Evolutionary conservation across 768 basidiomycete genomes (phyloP).

Genomic region (Nidularia sp.): DNA sequence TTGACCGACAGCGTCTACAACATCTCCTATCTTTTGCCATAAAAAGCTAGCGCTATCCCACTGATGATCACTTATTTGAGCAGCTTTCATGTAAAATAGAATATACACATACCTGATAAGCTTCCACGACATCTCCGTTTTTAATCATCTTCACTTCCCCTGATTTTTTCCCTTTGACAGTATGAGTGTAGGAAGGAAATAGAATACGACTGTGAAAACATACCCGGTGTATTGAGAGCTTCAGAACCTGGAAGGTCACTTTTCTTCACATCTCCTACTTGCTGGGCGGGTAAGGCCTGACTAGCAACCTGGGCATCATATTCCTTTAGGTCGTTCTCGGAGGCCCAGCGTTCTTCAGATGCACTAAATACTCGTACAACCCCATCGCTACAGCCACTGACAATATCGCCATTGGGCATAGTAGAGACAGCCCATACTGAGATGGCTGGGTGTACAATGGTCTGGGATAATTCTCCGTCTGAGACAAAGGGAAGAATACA

Average conservation of each 20-base stretch:
- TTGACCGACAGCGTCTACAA: constrained; percentile 90
- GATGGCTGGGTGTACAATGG: constrained; percentile 88
- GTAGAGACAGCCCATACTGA: constrained; percentile 95
- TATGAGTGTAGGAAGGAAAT: not conserved
- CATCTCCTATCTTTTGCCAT: constrained; percentile 96
- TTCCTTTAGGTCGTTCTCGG: constrained; percentile 54
- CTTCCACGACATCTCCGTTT: constrained; percentile 78
- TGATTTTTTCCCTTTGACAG: constrained; percentile 71
- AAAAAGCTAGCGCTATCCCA: constrained; percentile 68
- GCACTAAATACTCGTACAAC: constrained; percentile 83
- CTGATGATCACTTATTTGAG: constrained; percentile 31
- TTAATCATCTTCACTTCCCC: constrained; percentile 93
- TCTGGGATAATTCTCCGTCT: constrained; percentile 89
- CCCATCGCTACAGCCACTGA: constrained; percentile 88
- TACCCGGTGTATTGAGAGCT: constrained; percentile 70
- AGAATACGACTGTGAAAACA: constrained; percentile 9
- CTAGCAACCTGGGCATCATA: constrained; percentile 75
- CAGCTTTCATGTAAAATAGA: constrained; percentile 1
- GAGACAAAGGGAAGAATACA: not conserved
- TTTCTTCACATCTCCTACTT: constrained; percentile 92
- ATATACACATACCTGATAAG: constrained; percentile 65
- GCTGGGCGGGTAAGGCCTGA: constrained; percentile 78
- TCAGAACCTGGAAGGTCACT: constrained; percentile 86
- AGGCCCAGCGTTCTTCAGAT: constrained; percentile 69
- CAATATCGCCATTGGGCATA: constrained; percentile 89